Conservation (phyloP, 768 basidiomycete genomes). For the Phanerochaete carnosa region DNA sequence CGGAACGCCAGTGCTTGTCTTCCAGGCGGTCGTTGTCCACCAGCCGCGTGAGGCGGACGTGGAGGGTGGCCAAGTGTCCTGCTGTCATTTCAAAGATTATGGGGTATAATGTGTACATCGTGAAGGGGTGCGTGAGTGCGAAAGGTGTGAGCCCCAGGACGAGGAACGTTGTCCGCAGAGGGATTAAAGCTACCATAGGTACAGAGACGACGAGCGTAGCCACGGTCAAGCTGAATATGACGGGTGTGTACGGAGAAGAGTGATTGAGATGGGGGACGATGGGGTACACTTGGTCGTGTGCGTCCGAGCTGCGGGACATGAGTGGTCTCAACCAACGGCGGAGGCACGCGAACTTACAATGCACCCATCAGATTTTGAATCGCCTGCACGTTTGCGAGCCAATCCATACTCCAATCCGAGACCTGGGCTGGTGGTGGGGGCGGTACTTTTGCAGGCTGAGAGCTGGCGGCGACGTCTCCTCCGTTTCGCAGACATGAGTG, state of each 20-base stretch:
- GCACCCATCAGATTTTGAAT: constrained; percentile 91
- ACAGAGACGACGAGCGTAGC: constrained; percentile 36
- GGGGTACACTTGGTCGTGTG: constrained; percentile 50
- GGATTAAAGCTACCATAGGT: constrained; percentile 29
- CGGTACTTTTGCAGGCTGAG: constrained; percentile 14
- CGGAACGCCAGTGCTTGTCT: constrained; percentile 61
- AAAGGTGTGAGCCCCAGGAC: constrained; percentile 50
- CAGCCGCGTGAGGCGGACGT: constrained; percentile 27
- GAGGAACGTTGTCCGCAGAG: constrained; percentile 45
- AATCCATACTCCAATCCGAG: constrained; percentile 68
- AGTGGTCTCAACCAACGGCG: neutral
- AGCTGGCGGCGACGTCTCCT: neutral
- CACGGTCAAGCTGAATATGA: constrained; percentile 48
- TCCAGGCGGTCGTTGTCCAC: constrained; percentile 65
- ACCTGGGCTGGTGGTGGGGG: constrained; percentile 35
- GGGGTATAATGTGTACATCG: constrained; percentile 27
- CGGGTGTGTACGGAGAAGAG: constrained; percentile 47
- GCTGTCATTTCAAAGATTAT: constrained; percentile 25
- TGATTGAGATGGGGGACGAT: constrained; percentile 49
- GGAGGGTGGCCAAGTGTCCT: constrained; percentile 12
- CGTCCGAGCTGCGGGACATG: constrained; percentile 49
- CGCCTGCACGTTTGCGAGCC: constrained; percentile 84
- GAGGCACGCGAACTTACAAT: constrained; percentile 39
- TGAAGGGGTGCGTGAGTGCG: constrained; percentile 48
- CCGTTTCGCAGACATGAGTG: constrained; percentile 44